A percentile compares a stretch with the other conserved stretches of the same genome.
Conservation (phyloP, 495 filamentous ascomycete species). For the Penicillium mononematosum region DNA sequence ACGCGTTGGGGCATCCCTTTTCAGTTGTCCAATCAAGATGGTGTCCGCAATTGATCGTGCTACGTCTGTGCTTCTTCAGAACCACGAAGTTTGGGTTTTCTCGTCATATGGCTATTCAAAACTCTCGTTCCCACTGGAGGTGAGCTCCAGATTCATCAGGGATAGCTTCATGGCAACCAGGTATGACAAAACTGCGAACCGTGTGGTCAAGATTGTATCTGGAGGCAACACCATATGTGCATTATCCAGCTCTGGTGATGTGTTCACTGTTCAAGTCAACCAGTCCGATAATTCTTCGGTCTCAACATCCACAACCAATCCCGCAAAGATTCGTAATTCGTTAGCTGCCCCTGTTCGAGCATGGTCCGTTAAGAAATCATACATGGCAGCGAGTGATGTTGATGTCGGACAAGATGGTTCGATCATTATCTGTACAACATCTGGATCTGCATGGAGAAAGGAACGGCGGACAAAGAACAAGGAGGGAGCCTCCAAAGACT, state of each 20-base stretch:
- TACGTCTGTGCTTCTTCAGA: slow-evolving; percentile 80
- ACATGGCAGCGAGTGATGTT: slow-evolving; percentile 84
- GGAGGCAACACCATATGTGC: slow-evolving; percentile 90
- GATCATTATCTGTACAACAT: slow-evolving; percentile 88
- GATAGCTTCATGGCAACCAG: slow-evolving; percentile 64
- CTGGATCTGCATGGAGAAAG: slow-evolving; percentile 87
- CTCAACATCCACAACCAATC: slow-evolving; percentile 80
- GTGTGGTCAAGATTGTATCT: slow-evolving; percentile 71
- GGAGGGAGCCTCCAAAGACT: slow-evolving; percentile 68
- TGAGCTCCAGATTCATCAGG: slow-evolving; percentile 66
- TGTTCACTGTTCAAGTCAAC: slow-evolving; percentile 76
- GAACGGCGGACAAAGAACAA: slow-evolving; percentile 79
- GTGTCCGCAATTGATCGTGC: slow-evolving; percentile 89
- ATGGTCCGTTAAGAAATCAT: slow-evolving; percentile 76
- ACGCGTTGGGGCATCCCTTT: slow-evolving; percentile 82
- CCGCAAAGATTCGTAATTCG: slow-evolving; percentile 76
- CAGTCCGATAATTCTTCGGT: slow-evolving; percentile 58
- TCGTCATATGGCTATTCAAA: slow-evolving; percentile 90
- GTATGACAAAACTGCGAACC: slow-evolving; percentile 62
- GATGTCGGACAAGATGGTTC: slow-evolving; percentile 90
- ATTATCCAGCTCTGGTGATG: slow-evolving; percentile 75
- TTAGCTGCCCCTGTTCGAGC: slow-evolving; percentile 72
- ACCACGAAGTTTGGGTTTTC: slow-evolving; percentile 87
- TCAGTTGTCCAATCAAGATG: slow-evolving; percentile 71
- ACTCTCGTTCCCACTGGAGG: slow-evolving; percentile 73